Conservation (phyloP, 306 rosid genomes). For the Parietaria judaica region DNA sequence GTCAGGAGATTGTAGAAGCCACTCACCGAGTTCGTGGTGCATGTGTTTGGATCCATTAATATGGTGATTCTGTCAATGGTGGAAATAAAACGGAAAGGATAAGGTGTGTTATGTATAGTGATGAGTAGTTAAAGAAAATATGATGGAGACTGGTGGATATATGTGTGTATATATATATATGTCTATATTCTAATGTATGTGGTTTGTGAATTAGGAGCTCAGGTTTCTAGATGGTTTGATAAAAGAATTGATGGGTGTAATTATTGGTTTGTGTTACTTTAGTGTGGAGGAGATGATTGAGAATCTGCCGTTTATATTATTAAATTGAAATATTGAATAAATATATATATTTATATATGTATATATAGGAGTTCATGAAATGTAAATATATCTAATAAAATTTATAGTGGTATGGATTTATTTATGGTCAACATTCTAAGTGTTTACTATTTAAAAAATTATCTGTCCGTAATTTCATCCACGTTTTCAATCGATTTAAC, state of each 20-base stretch:
- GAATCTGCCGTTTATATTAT: conserved; percentile 50
- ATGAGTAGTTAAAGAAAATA: conserved; percentile 6
- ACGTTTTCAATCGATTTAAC: neutral
- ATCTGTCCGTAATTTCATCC: neutral
- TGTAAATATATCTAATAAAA: neutral
- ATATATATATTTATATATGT: neutral
- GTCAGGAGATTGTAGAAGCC: conserved; percentile 66
- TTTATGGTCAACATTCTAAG: neutral
- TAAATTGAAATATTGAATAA: conserved; percentile 20
- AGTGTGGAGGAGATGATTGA: conserved; percentile 77
- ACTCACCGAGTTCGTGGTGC: conserved; percentile 61
- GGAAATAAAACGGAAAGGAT: neutral
- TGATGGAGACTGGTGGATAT: conserved; percentile 42
- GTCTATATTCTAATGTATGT: conserved; percentile 16
- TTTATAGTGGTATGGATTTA: neutral
- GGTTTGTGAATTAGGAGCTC: conserved; percentile 24
- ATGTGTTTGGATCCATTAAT: conserved; percentile 49
- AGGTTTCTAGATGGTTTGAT: conserved; percentile 28
- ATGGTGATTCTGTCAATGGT: neutral
- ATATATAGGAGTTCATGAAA: conserved; percentile 6
- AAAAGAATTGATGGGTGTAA: conserved; percentile 68
- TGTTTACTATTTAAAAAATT: neutral
- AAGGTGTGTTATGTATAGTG: conserved; percentile 4
- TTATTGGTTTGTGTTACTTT: conserved; percentile 54
- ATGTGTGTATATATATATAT: neutral